These are phyloP conservation scores for Dactylonectria estremocensis DNA, from an alignment of 2,329 filamentous ascomycete genomes.

Conservation along the genomic window DNA sequence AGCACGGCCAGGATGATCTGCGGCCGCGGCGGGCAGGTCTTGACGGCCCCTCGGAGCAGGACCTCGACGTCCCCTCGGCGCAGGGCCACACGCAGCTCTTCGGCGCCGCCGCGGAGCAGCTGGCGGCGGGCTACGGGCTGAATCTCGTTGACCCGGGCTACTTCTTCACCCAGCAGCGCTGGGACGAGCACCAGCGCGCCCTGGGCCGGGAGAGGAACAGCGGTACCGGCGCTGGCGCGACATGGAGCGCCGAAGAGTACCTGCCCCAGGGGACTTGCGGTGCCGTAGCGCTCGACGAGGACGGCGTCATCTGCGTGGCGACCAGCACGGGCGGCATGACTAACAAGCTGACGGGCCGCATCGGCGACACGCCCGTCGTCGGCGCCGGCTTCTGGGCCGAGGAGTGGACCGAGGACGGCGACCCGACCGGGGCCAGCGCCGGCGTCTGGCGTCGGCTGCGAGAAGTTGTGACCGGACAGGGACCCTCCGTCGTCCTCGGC, in stretches of 20 bases:
- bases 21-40: conserved; percentile 49
- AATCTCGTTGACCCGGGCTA: conserved; percentile 79
- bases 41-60: background rate
- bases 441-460: conserved; percentile 36
- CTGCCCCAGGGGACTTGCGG: conserved; percentile 89
- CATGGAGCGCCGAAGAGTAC: conserved; percentile 75
- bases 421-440: conserved; percentile 45
- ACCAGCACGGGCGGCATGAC: conserved; percentile 84
- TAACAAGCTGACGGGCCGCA: conserved; percentile 88
- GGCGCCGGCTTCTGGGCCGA: conserved; percentile 94
- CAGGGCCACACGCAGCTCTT: conserved; percentile 80
- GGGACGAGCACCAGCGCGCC: conserved; percentile 82
- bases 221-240: conserved; percentile 59
- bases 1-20: conserved; percentile 75
- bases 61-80: conserved; percentile 67
- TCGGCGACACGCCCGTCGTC: conserved; percentile 88
- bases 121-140: conserved; percentile 79
- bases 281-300: conserved; percentile 84
- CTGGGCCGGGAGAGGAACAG: conserved; percentile 63
- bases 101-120: conserved; percentile 76
- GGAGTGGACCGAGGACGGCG: conserved; percentile 75
- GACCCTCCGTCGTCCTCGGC: conserved; percentile 41
- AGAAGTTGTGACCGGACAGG: conserved; percentile 22
- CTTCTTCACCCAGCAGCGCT: conserved; percentile 84
- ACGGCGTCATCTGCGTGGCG: conserved; percentile 79